Evolutionary conservation across 257 asterid genomes (phyloP).

Genomic region (Solanum phureja): DNA sequence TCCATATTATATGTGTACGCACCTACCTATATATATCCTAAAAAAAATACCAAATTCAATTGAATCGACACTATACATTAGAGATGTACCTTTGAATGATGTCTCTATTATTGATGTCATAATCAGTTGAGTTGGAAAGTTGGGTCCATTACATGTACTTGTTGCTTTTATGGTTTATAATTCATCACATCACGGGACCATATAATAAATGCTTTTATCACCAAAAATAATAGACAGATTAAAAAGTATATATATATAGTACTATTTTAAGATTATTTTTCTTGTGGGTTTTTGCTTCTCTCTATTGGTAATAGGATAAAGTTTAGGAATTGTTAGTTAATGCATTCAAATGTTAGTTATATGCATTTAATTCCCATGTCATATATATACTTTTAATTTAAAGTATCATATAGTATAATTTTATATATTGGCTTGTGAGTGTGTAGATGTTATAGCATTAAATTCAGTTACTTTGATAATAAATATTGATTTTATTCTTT

Average conservation of each 20-base stretch:
- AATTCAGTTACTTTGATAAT: background rate
- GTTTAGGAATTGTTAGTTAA: background rate
- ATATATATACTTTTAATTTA: background rate
- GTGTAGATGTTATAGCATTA: background rate
- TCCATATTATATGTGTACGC: background rate
- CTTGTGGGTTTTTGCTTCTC: background rate
- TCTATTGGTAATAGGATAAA: background rate
- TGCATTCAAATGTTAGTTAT: background rate
- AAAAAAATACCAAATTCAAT: background rate
- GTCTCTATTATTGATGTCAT: background rate
- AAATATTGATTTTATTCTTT: background rate
- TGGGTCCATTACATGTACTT: conserved; percentile 6
- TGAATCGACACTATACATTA: background rate
- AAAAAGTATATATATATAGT: background rate
- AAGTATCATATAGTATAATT: background rate
- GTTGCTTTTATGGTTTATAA: background rate
- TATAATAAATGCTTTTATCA: background rate
- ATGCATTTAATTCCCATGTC: background rate
- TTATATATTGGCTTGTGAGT: background rate
- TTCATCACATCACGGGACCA: background rate
- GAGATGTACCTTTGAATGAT: background rate
- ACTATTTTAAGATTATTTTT: background rate
- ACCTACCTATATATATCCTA: background rate
- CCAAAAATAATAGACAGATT: background rate
- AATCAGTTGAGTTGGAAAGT: conserved; percentile 7